Base-by-base conservation (phyloP, 306 rosid genomes). In the Heteromeles arbutifolia region DNA sequence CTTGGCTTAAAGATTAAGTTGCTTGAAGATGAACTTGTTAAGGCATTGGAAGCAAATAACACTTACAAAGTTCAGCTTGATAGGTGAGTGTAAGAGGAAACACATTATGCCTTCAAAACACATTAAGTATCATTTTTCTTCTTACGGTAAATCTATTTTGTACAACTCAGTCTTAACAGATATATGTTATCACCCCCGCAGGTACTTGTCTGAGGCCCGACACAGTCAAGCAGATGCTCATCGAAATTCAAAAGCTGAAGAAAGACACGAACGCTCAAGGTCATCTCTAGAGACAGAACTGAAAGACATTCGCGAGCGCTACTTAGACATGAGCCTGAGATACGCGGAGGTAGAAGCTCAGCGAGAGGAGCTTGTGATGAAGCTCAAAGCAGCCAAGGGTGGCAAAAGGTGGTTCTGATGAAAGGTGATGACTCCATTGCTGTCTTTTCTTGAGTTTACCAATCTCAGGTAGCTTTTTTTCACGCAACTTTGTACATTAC, bases 301-400 rank as follows among this genome's bases (percentile, higher is more conserved):
- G 77, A 84, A 80, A 77, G 99, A 95, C 75, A 83, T 95, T 82
- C 90, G 83, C 21, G 97, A 95, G 76, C 96, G 97, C 29, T 95
- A 92, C 85, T 79, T 82, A 75, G 82, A 83, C 86, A 90, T 95
- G 91, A 95, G 99, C 90, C 97, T 95, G 45, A 88, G 88, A 85
- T 95, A 90, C 53, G 99, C 97, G 1, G 97, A 95, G 82, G 99
- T 85, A 25, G 99, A 92, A 87, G 80, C 93, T 75, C 83, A 89
- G 86, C 97, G 97, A 12, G 99, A 92, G 81, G 93, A 95, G 53
- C 97, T 92, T 74, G 99, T 95, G 65, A 92, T 95, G 97, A 86
- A 84, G 84, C 92, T 95, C 63, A 95, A 58, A 82, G 69, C 69
- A 78, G 64, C 86, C 74, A 88, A 81, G 74, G 81, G 69, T 34